A percentile compares a stretch with the other conserved stretches of the same genome.
These are phyloP conservation scores for Komagataella phaffii DNA, from an alignment of 805 yeast genomes.

Conservation along the genomic window DNA sequence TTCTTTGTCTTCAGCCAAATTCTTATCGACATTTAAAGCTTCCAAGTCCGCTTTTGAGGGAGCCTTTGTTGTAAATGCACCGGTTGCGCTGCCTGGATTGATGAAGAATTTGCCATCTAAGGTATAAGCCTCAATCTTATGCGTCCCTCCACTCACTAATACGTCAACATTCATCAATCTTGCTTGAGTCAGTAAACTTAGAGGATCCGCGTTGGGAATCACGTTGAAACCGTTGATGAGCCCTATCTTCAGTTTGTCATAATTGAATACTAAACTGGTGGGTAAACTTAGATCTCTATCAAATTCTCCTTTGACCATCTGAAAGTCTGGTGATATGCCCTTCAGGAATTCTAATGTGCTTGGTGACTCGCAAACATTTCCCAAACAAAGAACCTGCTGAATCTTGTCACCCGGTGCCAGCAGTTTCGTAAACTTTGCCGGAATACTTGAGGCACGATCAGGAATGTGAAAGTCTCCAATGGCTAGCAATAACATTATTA, in stretches of 20 bases:
- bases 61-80: slow-evolving; percentile 65
- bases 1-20: slow-evolving; percentile 5
- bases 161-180: slow-evolving; percentile 88
- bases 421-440: slow-evolving; percentile 55
- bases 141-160: slow-evolving; percentile 87
- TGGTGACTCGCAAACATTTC: slow-evolving; percentile 63
- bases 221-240: slow-evolving; percentile 74
- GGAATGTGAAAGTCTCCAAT: slow-evolving; percentile 90
- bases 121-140: slow-evolving; percentile 84
- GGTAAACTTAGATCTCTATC: slow-evolving; percentile 45
- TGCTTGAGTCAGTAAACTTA: slow-evolving; percentile 69
- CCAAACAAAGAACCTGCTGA: slow-evolving; percentile 72
- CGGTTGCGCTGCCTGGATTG: slow-evolving; percentile 97
- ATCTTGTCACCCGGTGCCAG: slow-evolving; percentile 71
- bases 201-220: slow-evolving; percentile 79
- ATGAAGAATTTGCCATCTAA: slow-evolving; percentile 85
- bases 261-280: slow-evolving; percentile 46
- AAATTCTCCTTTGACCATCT: slow-evolving; percentile 71
- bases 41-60: slow-evolving; percentile 39
- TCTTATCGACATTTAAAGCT: slow-evolving; percentile 16
- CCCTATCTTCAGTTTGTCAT: slow-evolving; percentile 69
- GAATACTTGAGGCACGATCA: slow-evolving; percentile 57
- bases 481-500: slow-evolving; percentile 55
- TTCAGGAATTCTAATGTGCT: slow-evolving; percentile 52
- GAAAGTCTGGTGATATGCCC: slow-evolving; percentile 57